Evolutionary conservation across 2,329 filamentous ascomycete species (phyloP), one percentile per base, ranked within the genome.

Genomic region (Neobulgaria alba): DNA sequence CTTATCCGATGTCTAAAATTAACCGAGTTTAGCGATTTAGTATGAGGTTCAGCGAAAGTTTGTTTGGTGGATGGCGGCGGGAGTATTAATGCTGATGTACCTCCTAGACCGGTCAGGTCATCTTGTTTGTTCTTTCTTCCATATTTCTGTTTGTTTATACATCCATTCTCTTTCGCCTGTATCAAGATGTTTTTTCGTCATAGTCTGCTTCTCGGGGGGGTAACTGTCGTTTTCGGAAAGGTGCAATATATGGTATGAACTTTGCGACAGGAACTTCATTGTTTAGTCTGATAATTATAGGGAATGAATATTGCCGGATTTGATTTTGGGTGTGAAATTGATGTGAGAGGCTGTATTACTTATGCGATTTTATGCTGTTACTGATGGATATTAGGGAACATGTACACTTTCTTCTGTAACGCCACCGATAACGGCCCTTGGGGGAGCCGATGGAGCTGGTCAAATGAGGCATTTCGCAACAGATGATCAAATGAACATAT

Each of bases 401-500:
- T 54, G 52, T 40, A 46, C 52, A 15, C 48, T 31, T 10, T 39
- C 35, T 23, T 44, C 39, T 4, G 37, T 38, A 3, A 33, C 38
- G 12, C 33, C 47, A 12, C 52, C 51, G 4, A 29, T 53, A 8
- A 37, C 29, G 7, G 34, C 47, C 3, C 38, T 49, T 12, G 42
- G 43, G 29, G 46, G 45, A 8, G 42, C 16, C 16, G 52, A 57
- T 42, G 55, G 52, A 2, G 20, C 43, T 3, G 55, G 51, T 7
- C 55, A 57, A 31, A 57, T 57, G 53, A 38, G 70, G 39, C 75
- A 79, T 51, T 79, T 77, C 47, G 63, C 67, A 33, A 63, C 63
- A 5, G 66, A 73, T 39, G 67, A 73, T 51, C 64, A 66, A 38
- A 62, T 79, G 43, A 79, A 77, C 55, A 61, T 74, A 23, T 72